A percentile compares a stretch with the other conserved stretches of the same genome.
Evolutionary conservation across 129 eudicot genomes (phyloP).

Genomic region (Sambucus nigra): DNA sequence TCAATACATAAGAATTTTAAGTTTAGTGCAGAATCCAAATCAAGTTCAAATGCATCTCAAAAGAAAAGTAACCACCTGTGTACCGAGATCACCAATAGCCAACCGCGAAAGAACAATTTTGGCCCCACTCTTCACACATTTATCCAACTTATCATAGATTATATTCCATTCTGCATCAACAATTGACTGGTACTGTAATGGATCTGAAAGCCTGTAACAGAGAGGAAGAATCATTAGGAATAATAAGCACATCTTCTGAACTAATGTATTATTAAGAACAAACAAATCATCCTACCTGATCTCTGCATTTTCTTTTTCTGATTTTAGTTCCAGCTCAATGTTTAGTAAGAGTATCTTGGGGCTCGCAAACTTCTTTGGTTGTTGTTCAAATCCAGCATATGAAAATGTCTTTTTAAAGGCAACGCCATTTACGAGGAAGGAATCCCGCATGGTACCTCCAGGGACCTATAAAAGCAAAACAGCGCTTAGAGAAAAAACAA

Average conservation of each 20-base stretch:
- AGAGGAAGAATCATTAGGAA: conserved; percentile 4
- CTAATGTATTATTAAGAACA: background rate
- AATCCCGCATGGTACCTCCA: conserved; percentile 95
- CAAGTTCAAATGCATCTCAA: background rate
- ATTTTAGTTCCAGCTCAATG: conserved; percentile 90
- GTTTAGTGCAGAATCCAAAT: background rate
- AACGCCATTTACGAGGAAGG: conserved; percentile 92
- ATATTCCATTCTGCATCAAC: conserved; percentile 99
- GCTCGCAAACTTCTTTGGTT: conserved; percentile 77
- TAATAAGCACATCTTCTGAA: background rate
- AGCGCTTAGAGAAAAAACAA: conserved; percentile 6
- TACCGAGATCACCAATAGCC: conserved; percentile 94
- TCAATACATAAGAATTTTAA: background rate
- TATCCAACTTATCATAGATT: conserved; percentile 93
- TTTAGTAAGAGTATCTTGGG: conserved; percentile 84
- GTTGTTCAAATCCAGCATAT: conserved; percentile 99
- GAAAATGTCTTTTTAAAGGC: conserved; percentile 97
- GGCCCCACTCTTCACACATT: conserved; percentile 87
- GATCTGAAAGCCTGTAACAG: conserved; percentile 70
- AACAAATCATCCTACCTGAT: conserved; percentile 43
- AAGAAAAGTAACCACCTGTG: conserved; percentile 50
- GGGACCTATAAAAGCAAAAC: conserved; percentile 51
- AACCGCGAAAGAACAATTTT: conserved; percentile 88
- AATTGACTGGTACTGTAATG: conserved; percentile 89
- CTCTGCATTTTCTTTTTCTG: conserved; percentile 99